Conservation (phyloP, 2,329 filamentous ascomycete species). For the Fusarium incarnatum region DNA sequence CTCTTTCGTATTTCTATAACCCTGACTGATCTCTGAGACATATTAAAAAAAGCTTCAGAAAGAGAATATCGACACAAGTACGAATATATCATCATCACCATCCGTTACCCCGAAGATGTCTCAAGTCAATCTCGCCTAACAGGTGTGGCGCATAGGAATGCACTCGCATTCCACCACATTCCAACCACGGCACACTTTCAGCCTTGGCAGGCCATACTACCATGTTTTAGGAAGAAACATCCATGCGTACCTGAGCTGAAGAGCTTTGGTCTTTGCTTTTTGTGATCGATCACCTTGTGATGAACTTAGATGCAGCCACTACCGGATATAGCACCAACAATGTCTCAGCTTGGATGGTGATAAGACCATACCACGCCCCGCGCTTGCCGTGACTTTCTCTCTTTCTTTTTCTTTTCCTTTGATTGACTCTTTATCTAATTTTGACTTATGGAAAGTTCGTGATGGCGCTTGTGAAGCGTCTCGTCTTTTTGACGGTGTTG, state of each 20-base stretch:
- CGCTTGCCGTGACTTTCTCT: background rate
- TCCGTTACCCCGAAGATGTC: fast-evolving
- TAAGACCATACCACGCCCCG: background rate
- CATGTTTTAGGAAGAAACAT: background rate
- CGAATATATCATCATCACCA: too few species aligned
- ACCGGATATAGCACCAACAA: background rate
- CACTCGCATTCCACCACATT: background rate
- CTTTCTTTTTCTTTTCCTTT: too few species aligned
- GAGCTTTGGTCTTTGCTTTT: background rate
- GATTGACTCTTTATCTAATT: too few species aligned
- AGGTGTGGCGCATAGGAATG: background rate
- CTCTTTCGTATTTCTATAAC: too few species aligned
- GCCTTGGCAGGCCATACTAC: background rate
- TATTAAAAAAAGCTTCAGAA: too few species aligned
- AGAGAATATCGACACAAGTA: background rate
- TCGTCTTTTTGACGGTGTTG: background rate
- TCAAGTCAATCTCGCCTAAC: background rate
- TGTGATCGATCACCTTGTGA: background rate
- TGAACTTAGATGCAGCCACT: background rate
- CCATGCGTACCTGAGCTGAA: background rate
- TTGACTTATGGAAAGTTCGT: too few species aligned
- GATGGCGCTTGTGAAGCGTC: background rate
- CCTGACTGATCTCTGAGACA: too few species aligned
- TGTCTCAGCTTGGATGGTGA: background rate
- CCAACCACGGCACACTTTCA: background rate